A percentile compares a stretch with the other conserved stretches of the same genome.
These are phyloP conservation scores for Miscanthus lutarioriparius DNA, from an alignment of 176 grass and related monocot species.

Conservation along the genomic window DNA sequence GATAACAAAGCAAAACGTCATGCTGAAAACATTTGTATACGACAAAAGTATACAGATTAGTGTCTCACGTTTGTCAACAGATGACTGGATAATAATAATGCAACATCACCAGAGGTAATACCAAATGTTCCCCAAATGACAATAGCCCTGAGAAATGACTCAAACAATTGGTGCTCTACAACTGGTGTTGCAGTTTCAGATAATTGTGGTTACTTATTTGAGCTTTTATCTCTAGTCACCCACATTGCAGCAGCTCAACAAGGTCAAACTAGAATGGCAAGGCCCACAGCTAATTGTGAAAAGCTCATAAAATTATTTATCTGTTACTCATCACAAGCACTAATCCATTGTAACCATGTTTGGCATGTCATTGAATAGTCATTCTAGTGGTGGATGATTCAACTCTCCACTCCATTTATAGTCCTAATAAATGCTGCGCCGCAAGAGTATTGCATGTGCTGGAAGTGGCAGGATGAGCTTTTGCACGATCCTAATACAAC, in stretches of 20 bases:
- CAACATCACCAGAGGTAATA: neutral
- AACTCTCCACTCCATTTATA: conserved; percentile 11
- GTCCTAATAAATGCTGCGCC: neutral
- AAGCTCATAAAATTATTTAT: conserved; percentile 1
- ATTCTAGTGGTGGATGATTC: conserved; percentile 3
- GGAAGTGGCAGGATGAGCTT: neutral
- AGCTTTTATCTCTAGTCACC: conserved; percentile 3
- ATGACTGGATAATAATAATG: neutral
- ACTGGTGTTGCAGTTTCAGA: neutral
- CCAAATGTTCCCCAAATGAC: neutral
- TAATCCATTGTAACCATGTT: conserved; percentile 17
- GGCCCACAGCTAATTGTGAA: neutral
- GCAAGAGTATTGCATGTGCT: neutral
- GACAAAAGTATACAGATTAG: neutral
- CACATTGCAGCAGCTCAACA: neutral
- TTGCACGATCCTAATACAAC: neutral
- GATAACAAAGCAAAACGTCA: neutral
- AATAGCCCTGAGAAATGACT: neutral
- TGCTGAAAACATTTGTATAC: neutral
- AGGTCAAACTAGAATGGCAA: neutral
- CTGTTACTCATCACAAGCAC: neutral
- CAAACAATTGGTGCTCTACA: neutral
- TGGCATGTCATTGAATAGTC: neutral
- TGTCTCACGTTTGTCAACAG: conserved; percentile 23
- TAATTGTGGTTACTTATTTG: neutral